phyloP scores from a whole-genome alignment of 208 protist species.

The Leishmania amazonensis region DNA sequence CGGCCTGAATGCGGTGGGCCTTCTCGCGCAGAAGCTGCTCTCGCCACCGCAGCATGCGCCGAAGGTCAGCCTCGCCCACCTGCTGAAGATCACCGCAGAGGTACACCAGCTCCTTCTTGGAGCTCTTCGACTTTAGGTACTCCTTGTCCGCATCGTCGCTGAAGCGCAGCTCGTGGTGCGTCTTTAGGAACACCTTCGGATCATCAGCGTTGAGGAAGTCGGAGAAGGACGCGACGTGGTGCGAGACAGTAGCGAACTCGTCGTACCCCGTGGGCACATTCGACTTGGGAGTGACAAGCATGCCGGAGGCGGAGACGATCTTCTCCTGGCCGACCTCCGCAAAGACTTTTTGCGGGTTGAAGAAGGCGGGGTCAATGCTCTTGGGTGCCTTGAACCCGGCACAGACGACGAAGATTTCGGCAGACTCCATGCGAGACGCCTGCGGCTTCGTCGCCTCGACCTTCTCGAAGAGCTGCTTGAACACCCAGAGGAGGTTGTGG shows the following conservation, averaged over 20 bases:
- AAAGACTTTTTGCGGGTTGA: conserved; percentile 97
- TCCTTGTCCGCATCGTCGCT: conserved; percentile 80
- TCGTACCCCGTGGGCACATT: conserved; percentile 93
- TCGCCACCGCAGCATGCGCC: conserved; percentile 94
- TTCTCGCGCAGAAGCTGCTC: conserved; percentile 82
- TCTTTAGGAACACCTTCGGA: conserved; percentile 87
- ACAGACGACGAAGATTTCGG: conserved; percentile 99
- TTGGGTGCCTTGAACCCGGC: conserved; percentile 96
- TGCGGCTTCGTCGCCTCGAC: conserved; percentile 98
- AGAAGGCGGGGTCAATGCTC: conserved; percentile 95
- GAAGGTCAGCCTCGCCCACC: conserved; percentile 94
- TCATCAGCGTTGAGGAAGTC: conserved; percentile 93
- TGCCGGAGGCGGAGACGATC: conserved; percentile 68
- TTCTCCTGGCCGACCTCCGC: conserved; percentile 92
- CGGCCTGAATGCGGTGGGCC: conserved; percentile 21
- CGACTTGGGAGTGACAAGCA: conserved; percentile 71
- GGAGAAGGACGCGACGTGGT: conserved; percentile 73
- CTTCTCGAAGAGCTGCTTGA: conserved; percentile 98
- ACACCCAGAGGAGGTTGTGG: conserved; percentile 98
- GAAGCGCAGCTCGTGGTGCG: conserved; percentile 91
- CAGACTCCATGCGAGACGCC: conserved; percentile 97
- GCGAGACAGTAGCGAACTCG: conserved; percentile 85
- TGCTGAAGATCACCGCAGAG: conserved; percentile 94
- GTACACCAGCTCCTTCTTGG: conserved; percentile 93
- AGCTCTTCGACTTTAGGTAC: conserved; percentile 75